Base-by-base conservation (phyloP, 371 early-diverging fungal genomes). In the Zopfochytrium polystomum region DNA sequence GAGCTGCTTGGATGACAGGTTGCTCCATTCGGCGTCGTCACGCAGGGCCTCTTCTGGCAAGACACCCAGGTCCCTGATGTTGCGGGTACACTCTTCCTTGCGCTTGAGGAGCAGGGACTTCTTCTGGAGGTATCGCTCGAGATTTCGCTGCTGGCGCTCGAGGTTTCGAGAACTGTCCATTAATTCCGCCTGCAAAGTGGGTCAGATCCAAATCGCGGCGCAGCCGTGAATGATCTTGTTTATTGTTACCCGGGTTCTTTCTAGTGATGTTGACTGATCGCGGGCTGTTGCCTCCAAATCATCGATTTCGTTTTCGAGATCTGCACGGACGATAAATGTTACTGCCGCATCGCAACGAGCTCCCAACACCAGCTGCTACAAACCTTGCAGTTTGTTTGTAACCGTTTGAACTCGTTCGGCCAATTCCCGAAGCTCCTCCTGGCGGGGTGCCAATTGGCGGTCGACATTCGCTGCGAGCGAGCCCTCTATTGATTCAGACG, bases 41-140 rank as follows among this genome's bases (percentile, higher is more conserved):
- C 62, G 50, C 22, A 60, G 45, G 22, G 66, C 65, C 63, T 94
- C 98, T 25, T 95, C 95, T n/a, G 96, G 98, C 29, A 95, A 77
- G 3, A 93, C 91, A 57, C 98, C 98, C 9, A 98, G 80, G 25
- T 95, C 95, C 30, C 96, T 88, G 64, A 96, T 92, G 62, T 89
- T 90, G 58, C 84, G 78, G 45, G 76, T 81, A 66, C 89, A 89
- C 63, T 91, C 92, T 55, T 94, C 93, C 71, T 92, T 93, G 74
- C 88, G 87, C 56, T 89, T 87, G 32, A 85, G 64, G 30, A 93
- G 74, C 48, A 92, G 70, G 43, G 85, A 82, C 53, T 89, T 79
- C 61, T 88, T 86, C 22, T 90, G 78, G 44, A 92, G 68, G 68
- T 88, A 91, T 51, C 86, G 83, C 55, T 90, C 90, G 20, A 88